phyloP scores from a whole-genome alignment of 768 basidiomycete genomes.

The Boletus tomentosulus region DNA sequence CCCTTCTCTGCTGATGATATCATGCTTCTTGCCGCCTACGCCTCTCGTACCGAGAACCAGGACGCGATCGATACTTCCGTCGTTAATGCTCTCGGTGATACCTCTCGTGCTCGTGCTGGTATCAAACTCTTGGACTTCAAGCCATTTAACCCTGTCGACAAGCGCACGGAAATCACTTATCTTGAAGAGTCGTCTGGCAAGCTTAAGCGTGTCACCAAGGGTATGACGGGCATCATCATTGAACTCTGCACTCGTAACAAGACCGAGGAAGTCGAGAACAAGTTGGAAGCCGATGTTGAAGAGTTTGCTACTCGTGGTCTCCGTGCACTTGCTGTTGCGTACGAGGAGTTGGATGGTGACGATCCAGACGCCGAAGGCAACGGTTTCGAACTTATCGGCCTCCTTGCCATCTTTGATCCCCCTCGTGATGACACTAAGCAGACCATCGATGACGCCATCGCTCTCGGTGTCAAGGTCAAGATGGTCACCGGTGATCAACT shows the following conservation, averaged over 20 bases:
- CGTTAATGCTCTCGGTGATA: constrained; percentile 72
- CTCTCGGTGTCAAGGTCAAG: constrained; percentile 97
- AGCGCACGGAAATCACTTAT: constrained; percentile 99
- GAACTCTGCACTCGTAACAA: constrained; percentile 98
- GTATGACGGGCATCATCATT: constrained; percentile 99
- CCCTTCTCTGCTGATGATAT: constrained; percentile 87
- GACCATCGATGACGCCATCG: constrained; percentile 95
- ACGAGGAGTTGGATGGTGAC: constrained; percentile 84
- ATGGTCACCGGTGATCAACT: constrained; percentile 99
- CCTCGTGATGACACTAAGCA: constrained; percentile 98
- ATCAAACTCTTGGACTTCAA: constrained; percentile 99
- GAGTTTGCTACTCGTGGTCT: constrained; percentile 95
- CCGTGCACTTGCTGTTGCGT: constrained; percentile 91
- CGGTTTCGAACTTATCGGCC: constrained; percentile 96
- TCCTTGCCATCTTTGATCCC: constrained; percentile 96
- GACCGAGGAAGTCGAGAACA: constrained; percentile 86
- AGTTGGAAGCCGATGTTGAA: constrained; percentile 91
- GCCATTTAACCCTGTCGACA: constrained; percentile 99
- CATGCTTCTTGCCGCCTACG: constrained; percentile 91
- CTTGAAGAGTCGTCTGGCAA: constrained; percentile 91
- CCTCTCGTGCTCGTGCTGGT: constrained; percentile 73
- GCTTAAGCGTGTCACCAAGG: constrained; percentile 98
- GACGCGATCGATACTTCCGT: constrained; percentile 94
- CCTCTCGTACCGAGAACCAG: constrained; percentile 98
- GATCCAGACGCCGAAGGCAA: constrained; percentile 86